Percentiles rank a stretch among this genome's conserved stretches.
These are phyloP conservation scores for Paraphoma sp. DNA, from an alignment of 2,329 filamentous ascomycete species.

Conservation along the genomic window DNA sequence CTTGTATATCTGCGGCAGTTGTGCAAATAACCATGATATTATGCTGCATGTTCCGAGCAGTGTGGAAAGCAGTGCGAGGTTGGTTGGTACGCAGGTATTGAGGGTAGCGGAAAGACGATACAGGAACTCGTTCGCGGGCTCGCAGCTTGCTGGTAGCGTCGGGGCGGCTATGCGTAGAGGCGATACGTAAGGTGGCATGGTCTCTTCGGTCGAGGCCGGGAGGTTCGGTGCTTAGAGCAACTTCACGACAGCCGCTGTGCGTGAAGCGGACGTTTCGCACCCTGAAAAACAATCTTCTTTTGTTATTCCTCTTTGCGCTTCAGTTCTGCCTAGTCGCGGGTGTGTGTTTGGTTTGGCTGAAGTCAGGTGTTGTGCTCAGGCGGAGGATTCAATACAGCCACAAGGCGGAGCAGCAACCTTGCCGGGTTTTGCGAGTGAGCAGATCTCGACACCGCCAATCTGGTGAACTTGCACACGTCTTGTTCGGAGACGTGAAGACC, in stretches of 20 bases:
- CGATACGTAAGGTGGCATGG: slow-evolving; percentile 45
- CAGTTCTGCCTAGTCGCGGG: background rate
- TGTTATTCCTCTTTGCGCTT: background rate
- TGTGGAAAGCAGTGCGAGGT: slow-evolving; percentile 67
- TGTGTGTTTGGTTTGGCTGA: slow-evolving; percentile 4
- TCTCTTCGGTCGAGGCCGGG: slow-evolving; percentile 25
- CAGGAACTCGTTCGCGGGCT: slow-evolving; percentile 65
- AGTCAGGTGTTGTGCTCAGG: slow-evolving; percentile 38
- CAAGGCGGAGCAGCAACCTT: slow-evolving; percentile 29
- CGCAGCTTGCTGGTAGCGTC: slow-evolving; percentile 64
- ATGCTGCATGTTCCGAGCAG: slow-evolving; percentile 68
- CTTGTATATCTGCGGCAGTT: slow-evolving; percentile 73
- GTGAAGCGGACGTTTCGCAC: background rate
- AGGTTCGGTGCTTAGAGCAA: slow-evolving; percentile 2
- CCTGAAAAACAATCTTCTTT: background rate
- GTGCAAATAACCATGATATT: slow-evolving; percentile 72
- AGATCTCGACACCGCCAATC: too few relatives aligned
- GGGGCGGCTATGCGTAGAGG: slow-evolving; percentile 43
- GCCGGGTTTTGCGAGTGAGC: too few relatives aligned
- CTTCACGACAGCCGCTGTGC: background rate
- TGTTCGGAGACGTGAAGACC: background rate
- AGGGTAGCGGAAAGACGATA: slow-evolving; percentile 64
- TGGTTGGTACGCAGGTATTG: slow-evolving; percentile 68
- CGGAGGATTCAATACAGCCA: slow-evolving; percentile 31
- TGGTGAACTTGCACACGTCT: too few relatives aligned